Evolutionary conservation across 1,284 basidiomycete genomes (phyloP), one percentile per base, ranked within the genome.

Genomic region (Trametes hirsuta): DNA sequence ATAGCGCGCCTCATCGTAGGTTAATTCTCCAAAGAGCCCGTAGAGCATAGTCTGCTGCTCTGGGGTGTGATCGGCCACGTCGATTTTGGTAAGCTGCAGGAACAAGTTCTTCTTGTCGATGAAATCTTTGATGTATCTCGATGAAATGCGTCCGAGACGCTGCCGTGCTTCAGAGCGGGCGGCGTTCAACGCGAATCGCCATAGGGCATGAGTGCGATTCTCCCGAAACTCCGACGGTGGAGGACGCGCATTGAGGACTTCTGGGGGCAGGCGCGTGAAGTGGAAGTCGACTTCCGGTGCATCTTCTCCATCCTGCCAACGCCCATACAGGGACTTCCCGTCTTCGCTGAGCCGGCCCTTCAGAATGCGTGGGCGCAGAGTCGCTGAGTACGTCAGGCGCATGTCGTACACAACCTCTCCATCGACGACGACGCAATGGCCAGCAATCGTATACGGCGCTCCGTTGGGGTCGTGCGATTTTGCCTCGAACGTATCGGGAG

Each of bases 231-330:
- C 50, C 1, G 50, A 15, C 2, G 62, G 62, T 12, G 57, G 47
- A 1, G 63, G 63, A 5, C 63, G 63, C 21, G 57, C 60, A 12
- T 47, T 41, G 42, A 64, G 55, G 3, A 49, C 36, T 39, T 46
- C 54, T 4, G 59, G 50, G 0, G 59, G 40, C 2, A 56, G 50
- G 11, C 56, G 50, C 24, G 61, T 64, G 50, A 55, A 58, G 50
- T 58, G 44, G 53, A 64, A 64, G 1, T 55, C 37, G 15, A 41
- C 47, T 0, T 25, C 46, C 6, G 37, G 24, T 2, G 55, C 37
- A 8, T 47, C 52, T 9, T 35, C 46, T 40, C 44, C 30, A 9
- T 22, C 42, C 6, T 55, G 56, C 62, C 62, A 66, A 2, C n/a
- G 39, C 6, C 65, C 65, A 0, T 55, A 37, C 30, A 66, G 47